phyloP scores from a whole-genome alignment of 495 filamentous ascomycete species.

The Aspergillus campestris region DNA sequence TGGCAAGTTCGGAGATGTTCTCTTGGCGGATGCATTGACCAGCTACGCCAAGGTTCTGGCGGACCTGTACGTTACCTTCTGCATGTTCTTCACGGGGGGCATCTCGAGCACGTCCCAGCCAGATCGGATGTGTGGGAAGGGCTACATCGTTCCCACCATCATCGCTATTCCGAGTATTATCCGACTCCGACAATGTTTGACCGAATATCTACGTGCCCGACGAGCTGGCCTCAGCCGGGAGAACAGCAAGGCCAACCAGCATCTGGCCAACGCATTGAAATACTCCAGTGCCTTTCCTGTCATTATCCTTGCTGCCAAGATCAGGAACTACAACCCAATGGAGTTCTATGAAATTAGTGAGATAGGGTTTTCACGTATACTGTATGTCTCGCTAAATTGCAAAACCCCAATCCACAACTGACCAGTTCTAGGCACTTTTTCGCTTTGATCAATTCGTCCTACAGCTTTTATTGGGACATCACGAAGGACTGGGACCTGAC shows the following conservation, averaged over 20 bases:
- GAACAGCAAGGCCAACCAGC: conserved; percentile 63
- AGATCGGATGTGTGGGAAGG: conserved; percentile 70
- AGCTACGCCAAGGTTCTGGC: conserved; percentile 87
- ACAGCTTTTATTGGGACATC: conserved; percentile 98
- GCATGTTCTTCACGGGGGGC: conserved; percentile 72
- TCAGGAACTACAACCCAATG: conserved; percentile 56
- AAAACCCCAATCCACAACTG: not conserved
- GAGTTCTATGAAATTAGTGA: conserved; percentile 47
- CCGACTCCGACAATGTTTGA: conserved; percentile 85
- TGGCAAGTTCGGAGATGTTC: conserved; percentile 87
- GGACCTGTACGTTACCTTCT: conserved; percentile 79
- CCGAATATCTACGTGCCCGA: conserved; percentile 71
- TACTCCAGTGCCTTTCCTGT: conserved; percentile 90
- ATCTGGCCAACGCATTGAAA: conserved; percentile 87
- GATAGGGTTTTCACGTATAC: conserved; percentile 45
- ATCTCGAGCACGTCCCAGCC: conserved; percentile 70
- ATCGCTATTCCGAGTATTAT: conserved; percentile 75
- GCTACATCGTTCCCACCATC: conserved; percentile 67
- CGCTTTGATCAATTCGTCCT: conserved; percentile 72
- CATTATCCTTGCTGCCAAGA: conserved; percentile 64
- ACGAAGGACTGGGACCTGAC: conserved; percentile 93
- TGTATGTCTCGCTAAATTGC: conserved; percentile 29
- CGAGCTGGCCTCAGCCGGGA: conserved; percentile 33
- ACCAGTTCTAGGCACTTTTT: conserved; percentile 41
- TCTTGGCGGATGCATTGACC: conserved; percentile 91